Percentiles rank a stretch among this genome's conserved stretches.
Conservation (phyloP, 2,329 filamentous ascomycete species). For the Aspergillus costaricaensis region DNA sequence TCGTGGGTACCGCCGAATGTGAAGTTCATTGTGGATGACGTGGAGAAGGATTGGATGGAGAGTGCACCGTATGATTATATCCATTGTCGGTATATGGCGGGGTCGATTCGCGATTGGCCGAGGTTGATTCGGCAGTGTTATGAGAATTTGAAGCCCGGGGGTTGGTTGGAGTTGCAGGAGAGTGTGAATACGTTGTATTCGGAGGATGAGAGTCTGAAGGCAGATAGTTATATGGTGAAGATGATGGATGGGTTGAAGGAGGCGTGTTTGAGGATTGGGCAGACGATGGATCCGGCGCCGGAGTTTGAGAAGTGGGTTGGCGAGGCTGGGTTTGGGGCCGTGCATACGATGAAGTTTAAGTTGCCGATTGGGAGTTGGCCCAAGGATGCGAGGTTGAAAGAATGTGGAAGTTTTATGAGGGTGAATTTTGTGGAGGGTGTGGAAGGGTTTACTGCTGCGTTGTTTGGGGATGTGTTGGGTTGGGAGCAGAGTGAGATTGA, state of each 20-base stretch:
- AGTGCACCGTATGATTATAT: constrained; percentile 36
- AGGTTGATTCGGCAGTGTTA: constrained; percentile 19
- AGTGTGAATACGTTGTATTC: constrained; percentile 15
- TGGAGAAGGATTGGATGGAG: constrained; percentile 34
- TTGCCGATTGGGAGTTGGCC: constrained; percentile 21
- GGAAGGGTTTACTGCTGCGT: constrained; percentile 18
- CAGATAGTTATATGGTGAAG: constrained; percentile 13
- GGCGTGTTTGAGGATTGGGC: constrained; percentile 15
- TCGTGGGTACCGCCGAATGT: constrained; percentile 42
- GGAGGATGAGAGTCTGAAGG: constrained; percentile 15
- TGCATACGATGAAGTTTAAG: constrained; percentile 10
- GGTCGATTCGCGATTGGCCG: constrained; percentile 34
- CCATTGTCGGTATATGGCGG: constrained; percentile 35
- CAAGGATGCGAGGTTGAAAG: constrained; percentile 17
- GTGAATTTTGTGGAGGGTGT: constrained; percentile 22
- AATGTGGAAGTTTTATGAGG: constrained; percentile 18
- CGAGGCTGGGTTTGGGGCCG: constrained; percentile 16
- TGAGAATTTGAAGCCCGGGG: constrained; percentile 16
- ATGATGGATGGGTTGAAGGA: constrained; percentile 21
- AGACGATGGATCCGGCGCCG: constrained; percentile 22
- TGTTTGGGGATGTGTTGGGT: constrained; percentile 18
- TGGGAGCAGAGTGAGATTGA: constrained; percentile 16
- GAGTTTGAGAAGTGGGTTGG: constrained; percentile 15
- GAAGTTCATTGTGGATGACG: constrained; percentile 38
- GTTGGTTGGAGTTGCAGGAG: constrained; percentile 22